Percentiles rank a stretch among this genome's conserved stretches.
phyloP scores from a whole-genome alignment of 2,329 filamentous ascomycete species.

The Fusarium continuum region DNA sequence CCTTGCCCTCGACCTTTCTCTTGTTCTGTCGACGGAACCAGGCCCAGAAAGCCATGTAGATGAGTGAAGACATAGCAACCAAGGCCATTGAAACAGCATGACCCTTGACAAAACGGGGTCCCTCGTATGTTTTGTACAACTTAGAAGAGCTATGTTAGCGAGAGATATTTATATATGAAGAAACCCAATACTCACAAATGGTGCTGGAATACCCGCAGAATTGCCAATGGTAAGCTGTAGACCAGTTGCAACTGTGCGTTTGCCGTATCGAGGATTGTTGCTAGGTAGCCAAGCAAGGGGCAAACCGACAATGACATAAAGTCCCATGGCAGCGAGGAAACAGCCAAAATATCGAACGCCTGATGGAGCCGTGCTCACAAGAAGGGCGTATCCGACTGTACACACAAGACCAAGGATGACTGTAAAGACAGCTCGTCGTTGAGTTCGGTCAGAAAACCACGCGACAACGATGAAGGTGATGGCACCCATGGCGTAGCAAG shows the following conservation, averaged over 20 bases:
- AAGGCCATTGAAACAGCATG: constrained; percentile 60
- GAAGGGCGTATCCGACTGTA: constrained; percentile 64
- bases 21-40: constrained; percentile 50
- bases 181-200: constrained; percentile 53
- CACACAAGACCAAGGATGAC: constrained; percentile 62
- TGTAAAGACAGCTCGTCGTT: constrained; percentile 64
- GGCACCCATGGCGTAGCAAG: constrained; percentile 70
- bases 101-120: constrained; percentile 57
- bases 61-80: constrained; percentile 54
- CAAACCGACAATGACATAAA: constrained; percentile 59
- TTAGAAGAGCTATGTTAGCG: constrained; percentile 16
- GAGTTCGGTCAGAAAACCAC: constrained; percentile 65
- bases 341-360: constrained; percentile 70
- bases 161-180: accelerated
- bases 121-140: constrained; percentile 47
- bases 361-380: constrained; percentile 62
- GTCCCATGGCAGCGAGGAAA: constrained; percentile 68
- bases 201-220: constrained; percentile 68
- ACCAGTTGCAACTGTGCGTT: constrained; percentile 69
- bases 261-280: constrained; percentile 71
- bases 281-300: constrained; percentile 57
- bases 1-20: constrained; percentile 41
- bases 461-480: constrained; percentile 67
- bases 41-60: constrained; percentile 52
- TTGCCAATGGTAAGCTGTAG: constrained; percentile 72